Base-by-base conservation (phyloP, 1,284 basidiomycete species). In the Mycosarcoma maydis region DNA sequence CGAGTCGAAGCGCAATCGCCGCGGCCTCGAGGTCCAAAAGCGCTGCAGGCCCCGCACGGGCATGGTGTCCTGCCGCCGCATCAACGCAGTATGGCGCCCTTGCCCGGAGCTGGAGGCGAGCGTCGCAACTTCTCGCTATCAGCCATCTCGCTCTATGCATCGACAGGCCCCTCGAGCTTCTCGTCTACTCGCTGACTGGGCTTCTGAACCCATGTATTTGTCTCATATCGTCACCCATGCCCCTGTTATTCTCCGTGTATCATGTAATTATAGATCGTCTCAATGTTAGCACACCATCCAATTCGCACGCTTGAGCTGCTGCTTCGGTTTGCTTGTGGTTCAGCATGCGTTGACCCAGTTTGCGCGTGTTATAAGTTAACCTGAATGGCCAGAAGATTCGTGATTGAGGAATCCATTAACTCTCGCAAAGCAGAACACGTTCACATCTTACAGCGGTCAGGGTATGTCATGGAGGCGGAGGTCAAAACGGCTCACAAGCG, bases 1-100 rank as follows among this genome's bases (percentile, higher is more conserved):
- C 66, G 66, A 13, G 66, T 69, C 6, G 50, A 69, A 41, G 66
- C 66, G 30, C 66, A 62, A 36, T 53, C 58, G 7, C 65, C 65
- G 8, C 49, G 53, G 14, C 32, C 49, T 2, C 60, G 57, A 10
- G 24, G 37, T 20, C 27, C 26, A 19, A n/a, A 45, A 23, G 13
- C 13, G 7, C 16, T 16, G 16, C 10, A 34, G 13, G n/a, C 13
- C 16, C 33, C 33, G 33, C 46, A 23, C 5, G 32, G 36, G 20
- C 20, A 17, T 22, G 45, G 9, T 16, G 2, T 8, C 6, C 8
- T 19, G 19, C 36, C 20, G n/a, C 7, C 47, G 10, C 34, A 29
- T 8, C 54, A 48, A 23, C 61, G 61, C 19, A 45, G 30, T 6
- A 30, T 50, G n/a, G 37, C 54, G 19, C 37, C 50, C 9, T n/a